Evolutionary conservation across 495 filamentous ascomycete genomes (phyloP).

Genomic region (Aspergillus diversus): DNA sequence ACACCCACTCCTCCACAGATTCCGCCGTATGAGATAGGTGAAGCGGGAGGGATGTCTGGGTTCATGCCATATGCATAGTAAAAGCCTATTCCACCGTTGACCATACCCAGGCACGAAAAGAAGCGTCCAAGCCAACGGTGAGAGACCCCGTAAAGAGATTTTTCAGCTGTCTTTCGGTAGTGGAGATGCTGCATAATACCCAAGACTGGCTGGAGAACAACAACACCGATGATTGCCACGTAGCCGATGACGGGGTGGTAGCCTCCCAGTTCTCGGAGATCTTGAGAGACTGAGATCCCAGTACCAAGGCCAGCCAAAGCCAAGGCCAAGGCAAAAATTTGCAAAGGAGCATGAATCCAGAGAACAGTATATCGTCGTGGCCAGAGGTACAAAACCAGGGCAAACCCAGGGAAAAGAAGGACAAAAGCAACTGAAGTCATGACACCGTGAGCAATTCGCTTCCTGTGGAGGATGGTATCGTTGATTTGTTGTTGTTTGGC

Average conservation of each 20-base stretch:
- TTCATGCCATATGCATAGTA: slow-evolving; percentile 27
- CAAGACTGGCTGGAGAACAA: slow-evolving; percentile 63
- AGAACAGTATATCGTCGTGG: slow-evolving; percentile 34
- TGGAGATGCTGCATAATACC: slow-evolving; percentile 67
- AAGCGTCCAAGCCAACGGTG: slow-evolving; percentile 89
- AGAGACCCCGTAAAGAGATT: slow-evolving; percentile 57
- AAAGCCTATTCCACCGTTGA: slow-evolving; percentile 73
- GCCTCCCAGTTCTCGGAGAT: slow-evolving; percentile 25
- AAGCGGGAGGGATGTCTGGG: slow-evolving; percentile 24
- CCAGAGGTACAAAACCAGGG: slow-evolving; percentile 46
- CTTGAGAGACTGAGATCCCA: slow-evolving; percentile 55
- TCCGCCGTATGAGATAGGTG: slow-evolving; percentile 22
- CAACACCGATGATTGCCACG: slow-evolving; percentile 54
- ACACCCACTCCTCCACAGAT: slow-evolving; percentile 20
- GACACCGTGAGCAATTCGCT: slow-evolving; percentile 41
- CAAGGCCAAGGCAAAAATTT: slow-evolving; percentile 54
- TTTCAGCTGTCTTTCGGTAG: slow-evolving; percentile 47
- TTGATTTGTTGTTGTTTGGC: slow-evolving; percentile 23
- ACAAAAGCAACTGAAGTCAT: slow-evolving; percentile 39
- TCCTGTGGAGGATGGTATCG: slow-evolving; percentile 26
- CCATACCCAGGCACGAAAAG: slow-evolving; percentile 61
- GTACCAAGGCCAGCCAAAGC: slow-evolving; percentile 63
- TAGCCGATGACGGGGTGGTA: slow-evolving; percentile 57
- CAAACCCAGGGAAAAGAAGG: slow-evolving; percentile 50
- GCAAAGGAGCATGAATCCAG: slow-evolving; percentile 61